Evolutionary conservation across 75 land plant genomes (phyloP), one percentile per base, ranked within the genome.

Genomic region (Pseudotsuga menziesii): DNA sequence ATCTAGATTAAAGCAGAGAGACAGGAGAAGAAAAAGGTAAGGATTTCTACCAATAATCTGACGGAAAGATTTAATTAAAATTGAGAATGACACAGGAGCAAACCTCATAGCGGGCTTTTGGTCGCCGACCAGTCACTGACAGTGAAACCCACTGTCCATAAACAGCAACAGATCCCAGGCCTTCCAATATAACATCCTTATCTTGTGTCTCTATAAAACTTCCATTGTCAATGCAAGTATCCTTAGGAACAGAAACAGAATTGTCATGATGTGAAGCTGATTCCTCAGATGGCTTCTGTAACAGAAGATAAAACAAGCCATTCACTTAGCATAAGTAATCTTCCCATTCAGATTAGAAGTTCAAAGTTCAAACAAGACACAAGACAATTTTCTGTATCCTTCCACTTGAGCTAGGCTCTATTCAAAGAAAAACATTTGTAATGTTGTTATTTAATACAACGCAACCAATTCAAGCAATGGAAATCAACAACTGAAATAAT

Each of bases 101-200:
- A 35, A 93, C 98, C 96, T 93, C 91, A 83, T 97, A 97, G 67
- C 98, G 90, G 2, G 94, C 78, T 77, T 83, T 86, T 11, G 98
- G 99, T 39, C 82, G 84, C 56, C 89, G 92, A n/a, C 98, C 99
- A 85, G 93, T 88, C 26, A 97, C 82, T 58, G 89, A 52, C 72
- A 89, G 89, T 66, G 98, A 78, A 73, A 84, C 77, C 99, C 99
- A 97, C 64, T 94, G 85, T 83, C 92, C 89, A 77, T 88, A 87
- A 25, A 84, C 77, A 76, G 74, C 82, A 79, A 92, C 75, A 62
- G 89, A 87, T 73, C 84, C 89, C 55, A 90, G 55, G 35, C 89
- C 93, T 75, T 91, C 92, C 52, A 80, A 64, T 12, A 92, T 84
- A 39, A 88, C 88, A 82, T 89, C 94, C 63, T 89, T 89, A 76